phyloP scores from a whole-genome alignment of 2,329 filamentous ascomycete species.

The Fusarium concolor region DNA sequence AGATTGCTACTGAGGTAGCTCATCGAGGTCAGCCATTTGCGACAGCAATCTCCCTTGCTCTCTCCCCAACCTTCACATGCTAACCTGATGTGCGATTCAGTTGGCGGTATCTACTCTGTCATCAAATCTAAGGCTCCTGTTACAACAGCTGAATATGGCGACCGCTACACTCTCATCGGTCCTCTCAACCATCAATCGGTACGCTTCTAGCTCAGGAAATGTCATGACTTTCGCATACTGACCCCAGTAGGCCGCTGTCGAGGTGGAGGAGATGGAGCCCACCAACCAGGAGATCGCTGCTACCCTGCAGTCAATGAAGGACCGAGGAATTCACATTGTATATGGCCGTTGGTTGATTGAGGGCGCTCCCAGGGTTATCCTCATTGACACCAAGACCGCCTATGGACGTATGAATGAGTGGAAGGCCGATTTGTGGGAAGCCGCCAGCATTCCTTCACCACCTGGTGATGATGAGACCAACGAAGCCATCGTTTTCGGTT shows the following conservation, averaged over 20 bases:
- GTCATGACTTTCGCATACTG: slow-evolving; percentile 4
- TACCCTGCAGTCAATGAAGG: slow-evolving; percentile 92
- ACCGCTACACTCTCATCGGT: slow-evolving; percentile 93
- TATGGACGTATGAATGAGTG: slow-evolving; percentile 94
- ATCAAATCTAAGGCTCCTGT: slow-evolving; percentile 99
- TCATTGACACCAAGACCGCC: slow-evolving; percentile 94
- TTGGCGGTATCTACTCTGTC: slow-evolving; percentile 98
- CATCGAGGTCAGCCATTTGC: slow-evolving; percentile 78
- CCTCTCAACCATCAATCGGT: slow-evolving; percentile 93
- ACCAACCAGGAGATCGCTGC: slow-evolving; percentile 80
- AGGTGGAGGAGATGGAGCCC: slow-evolving; percentile 93
- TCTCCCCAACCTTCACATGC: slow-evolving; percentile 19
- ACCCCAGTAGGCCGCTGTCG: slow-evolving; percentile 81
- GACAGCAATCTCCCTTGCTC: slow-evolving; percentile 19
- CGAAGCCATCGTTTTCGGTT: slow-evolving; percentile 97
- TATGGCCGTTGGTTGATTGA: slow-evolving; percentile 99
- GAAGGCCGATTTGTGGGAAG: slow-evolving; percentile 96
- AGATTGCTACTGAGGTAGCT: slow-evolving; percentile 96
- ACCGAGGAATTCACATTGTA: slow-evolving; percentile 87
- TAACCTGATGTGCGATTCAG: slow-evolving; percentile 58
- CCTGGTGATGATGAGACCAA: slow-evolving; percentile 94
- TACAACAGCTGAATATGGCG: slow-evolving; percentile 98
- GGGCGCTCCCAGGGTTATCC: slow-evolving; percentile 89
- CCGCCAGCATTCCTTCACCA: slow-evolving; percentile 92
- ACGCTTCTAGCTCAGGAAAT: slow-evolving; percentile 51